Base-by-base conservation (phyloP, 2,329 filamentous ascomycete genomes). In the Aureobasidium uvarum region DNA sequence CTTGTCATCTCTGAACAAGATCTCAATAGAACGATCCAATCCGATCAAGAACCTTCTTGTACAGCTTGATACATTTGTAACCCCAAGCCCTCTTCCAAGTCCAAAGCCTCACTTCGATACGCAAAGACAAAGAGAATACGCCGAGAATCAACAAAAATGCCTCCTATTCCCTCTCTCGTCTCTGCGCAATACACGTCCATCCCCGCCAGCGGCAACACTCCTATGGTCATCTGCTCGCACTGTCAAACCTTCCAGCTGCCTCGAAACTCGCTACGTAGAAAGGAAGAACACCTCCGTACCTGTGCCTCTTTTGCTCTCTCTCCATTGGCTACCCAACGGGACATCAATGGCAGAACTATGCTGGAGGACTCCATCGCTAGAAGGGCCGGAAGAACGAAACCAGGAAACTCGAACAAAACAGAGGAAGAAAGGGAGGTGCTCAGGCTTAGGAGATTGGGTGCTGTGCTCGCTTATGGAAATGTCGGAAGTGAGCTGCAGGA, bases 201-300 rank as follows among this genome's bases (percentile, higher is more conserved):
- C n/a, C 23, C 25, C 20, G n/a, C 31, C 6, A 28, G n/a, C 3
- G 58, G 58, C 1, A 45, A 8, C 33, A 39, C 28, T 2, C 28
- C 23, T 13, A 56, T 64, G 51, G 62, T 64, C 3, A 7, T 39
- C 28, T 64, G 62, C 62, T 3, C 10, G 5, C 51, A 64, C 31
- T 64, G 62, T 51, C 23, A 38, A 25, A 25, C 13, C 38, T 11
- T 20, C 20, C 38, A 50, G n/a, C 23, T 64, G 13, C 62, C 62
- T n/a, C 46, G 45, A n/a, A 56, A 64, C 41, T 39, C n/a, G 18
- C 51, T 64, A 6, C 23, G 31, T 3, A 31, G 62, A 13, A 64
- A 64, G 28, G 62, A 64, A 50, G 51, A 56, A 14, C 62, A 64
- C 23, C 28, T 64, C 1, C 51, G 39, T 7, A 39, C 3, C 4